Evolutionary conservation across 2,329 filamentous ascomycete species (phyloP), one percentile per base, ranked within the genome.

Genomic region (Penicillium sclerotiorum): DNA sequence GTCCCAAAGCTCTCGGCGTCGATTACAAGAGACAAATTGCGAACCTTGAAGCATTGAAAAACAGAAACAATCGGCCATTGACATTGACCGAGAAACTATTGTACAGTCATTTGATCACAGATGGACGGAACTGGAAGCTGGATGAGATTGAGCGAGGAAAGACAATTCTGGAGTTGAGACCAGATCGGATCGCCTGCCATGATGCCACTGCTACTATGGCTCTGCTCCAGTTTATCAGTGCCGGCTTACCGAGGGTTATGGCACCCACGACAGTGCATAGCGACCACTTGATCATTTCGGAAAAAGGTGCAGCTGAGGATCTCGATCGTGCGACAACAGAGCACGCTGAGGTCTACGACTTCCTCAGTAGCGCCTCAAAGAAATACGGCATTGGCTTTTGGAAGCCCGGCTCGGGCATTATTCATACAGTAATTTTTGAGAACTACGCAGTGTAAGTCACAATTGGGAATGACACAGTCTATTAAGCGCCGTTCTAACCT

Each of bases 331-430:
- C 62, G 8, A 49, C 50, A 8, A 50, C 45, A 9, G 63, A 70
- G n/a, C 63, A 71, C 43, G 49, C 57, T 12, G 72, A 75, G 30
- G 71, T 74, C 0, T 74, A 74, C 45, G 64, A 65, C 0, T 75
- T 75, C 30, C 52, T 73, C 4, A 65, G 64, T 41, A 72, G 67
- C 30, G 69, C 69, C 0, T 70, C 71, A 8, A 73, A 72, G 52
- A 78, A 77, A 52, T 78, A 79, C 21, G 73, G 73, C 1, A 78
- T 79, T 41, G 69, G 67, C 1, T 73, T 67, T 36, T 73, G 69
- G 69, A 71, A 70, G 21, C 62, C 67, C 12, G 67, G 65, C 2
- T 68, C 68, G 0, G 68, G 68, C 3, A 71, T 72, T 12, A 71
- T 74, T 17, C 72, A 74, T 53, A 69, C 63, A 0, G 73, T 69